Percentiles rank a stretch among this genome's conserved stretches.
Evolutionary conservation across 129 eudicot genomes (phyloP).

Genomic region (Flaveria robusta): DNA sequence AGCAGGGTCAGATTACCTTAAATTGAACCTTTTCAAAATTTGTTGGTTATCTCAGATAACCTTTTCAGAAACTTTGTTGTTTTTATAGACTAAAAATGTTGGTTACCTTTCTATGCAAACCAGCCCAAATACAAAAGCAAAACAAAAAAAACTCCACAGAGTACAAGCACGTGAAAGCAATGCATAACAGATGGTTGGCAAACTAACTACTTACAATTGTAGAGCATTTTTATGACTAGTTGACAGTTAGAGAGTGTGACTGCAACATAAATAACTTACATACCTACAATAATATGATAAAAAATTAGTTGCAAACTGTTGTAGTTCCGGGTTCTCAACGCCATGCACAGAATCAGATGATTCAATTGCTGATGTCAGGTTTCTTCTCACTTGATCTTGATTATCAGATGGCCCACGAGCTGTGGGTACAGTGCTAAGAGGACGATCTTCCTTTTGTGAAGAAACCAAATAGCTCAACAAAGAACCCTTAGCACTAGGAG

Average conservation of each 20-base stretch:
- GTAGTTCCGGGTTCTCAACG: conserved; percentile 50
- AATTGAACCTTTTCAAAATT: not conserved
- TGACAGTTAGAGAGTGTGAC: conserved; percentile 9
- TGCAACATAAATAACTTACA: conserved; percentile 4
- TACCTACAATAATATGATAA: conserved; percentile 89
- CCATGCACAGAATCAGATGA: conserved; percentile 32
- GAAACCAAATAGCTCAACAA: conserved; percentile 60
- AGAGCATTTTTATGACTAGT: not conserved
- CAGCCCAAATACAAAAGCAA: not conserved
- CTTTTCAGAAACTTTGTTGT: not conserved
- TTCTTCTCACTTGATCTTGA: conserved; percentile 64
- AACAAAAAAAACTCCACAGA: not conserved
- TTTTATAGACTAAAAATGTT: not conserved
- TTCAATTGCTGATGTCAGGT: conserved; percentile 55
- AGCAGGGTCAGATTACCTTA: not conserved
- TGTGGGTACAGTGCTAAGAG: conserved; percentile 36
- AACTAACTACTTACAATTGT: conserved; percentile 12
- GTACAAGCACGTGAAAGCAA: conserved; percentile 8
- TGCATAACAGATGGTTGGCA: conserved; percentile 3
- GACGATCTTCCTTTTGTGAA: conserved; percentile 46
- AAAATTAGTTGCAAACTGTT: conserved; percentile 73
- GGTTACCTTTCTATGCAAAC: not conserved
- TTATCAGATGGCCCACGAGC: conserved; percentile 38
- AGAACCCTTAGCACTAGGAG: conserved; percentile 88
- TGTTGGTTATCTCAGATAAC: not conserved